These are phyloP conservation scores for Aspergillus melleus DNA, from an alignment of 2,329 filamentous ascomycete species.

Conservation along the genomic window DNA sequence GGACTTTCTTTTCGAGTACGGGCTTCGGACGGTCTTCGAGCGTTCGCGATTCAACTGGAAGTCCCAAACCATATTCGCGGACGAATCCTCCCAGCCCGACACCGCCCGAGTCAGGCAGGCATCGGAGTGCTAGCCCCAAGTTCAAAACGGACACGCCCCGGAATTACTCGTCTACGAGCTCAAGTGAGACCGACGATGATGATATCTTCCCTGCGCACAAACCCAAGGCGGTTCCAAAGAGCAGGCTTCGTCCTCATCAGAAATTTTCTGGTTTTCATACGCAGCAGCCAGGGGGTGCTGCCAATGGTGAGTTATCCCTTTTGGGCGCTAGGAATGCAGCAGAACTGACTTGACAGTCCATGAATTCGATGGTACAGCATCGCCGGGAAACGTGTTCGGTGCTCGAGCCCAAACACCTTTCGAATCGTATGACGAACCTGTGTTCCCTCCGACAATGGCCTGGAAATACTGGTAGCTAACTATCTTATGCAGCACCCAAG, in stretches of 20 bases:
- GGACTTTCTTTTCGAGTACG: conserved; percentile 55
- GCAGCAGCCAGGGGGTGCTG: conserved; percentile 21
- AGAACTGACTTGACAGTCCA: conserved; percentile 28
- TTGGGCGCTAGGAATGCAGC: background rate
- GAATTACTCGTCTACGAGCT: conserved; percentile 39
- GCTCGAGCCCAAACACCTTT: conserved; percentile 5
- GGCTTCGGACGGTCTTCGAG: conserved; percentile 55
- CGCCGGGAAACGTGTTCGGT: conserved; percentile 19
- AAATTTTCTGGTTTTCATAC: conserved; percentile 29
- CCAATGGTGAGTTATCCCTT: conserved; percentile 32
- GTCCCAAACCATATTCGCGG: conserved; percentile 32
- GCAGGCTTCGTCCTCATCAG: conserved; percentile 34
- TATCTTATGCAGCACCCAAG: conserved; percentile 8
- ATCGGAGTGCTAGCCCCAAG: conserved; percentile 48
- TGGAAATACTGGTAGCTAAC: conserved; percentile 10
- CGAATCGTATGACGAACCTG: conserved; percentile 9
- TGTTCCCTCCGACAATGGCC: background rate
- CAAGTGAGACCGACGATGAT: conserved; percentile 40
- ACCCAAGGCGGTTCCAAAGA: conserved; percentile 44
- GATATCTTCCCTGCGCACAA: conserved; percentile 25
- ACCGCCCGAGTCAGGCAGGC: conserved; percentile 31
- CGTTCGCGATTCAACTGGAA: conserved; percentile 51
- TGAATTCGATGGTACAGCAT: conserved; percentile 32
- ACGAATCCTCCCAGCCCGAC: conserved; percentile 39
- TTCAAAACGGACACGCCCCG: conserved; percentile 32